Evolutionary conservation across 176 grass and related monocot species (phyloP).

Genomic region (Carex pumila): DNA sequence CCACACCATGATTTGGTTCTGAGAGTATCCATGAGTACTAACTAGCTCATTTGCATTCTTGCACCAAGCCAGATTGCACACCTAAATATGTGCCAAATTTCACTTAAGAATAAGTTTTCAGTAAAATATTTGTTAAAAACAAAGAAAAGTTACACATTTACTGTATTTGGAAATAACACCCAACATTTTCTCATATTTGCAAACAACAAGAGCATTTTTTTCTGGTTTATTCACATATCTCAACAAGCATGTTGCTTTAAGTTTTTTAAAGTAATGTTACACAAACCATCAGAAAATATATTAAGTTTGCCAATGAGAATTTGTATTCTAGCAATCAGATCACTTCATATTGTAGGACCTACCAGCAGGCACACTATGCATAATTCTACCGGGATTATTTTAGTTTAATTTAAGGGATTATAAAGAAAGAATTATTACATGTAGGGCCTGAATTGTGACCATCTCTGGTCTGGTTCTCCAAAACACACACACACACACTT

Average conservation of each 20-base stretch:
- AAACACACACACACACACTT: not conserved
- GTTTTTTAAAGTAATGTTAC: too few species aligned
- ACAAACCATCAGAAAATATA: not conserved
- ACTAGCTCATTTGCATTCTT: conserved; percentile 95
- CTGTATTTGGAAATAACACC: not conserved
- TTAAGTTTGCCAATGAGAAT: not conserved
- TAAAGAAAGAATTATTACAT: not conserved
- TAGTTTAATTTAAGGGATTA: not conserved
- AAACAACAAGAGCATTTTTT: not conserved
- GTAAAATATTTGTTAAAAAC: not conserved
- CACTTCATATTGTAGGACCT: not conserved
- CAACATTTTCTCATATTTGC: not conserved
- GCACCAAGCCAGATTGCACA: conserved; percentile 95
- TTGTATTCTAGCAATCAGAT: not conserved
- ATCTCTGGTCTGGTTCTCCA: not conserved
- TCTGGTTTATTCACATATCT: not conserved
- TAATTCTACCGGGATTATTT: not conserved
- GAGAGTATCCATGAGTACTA: conserved; percentile 95
- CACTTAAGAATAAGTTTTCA: not conserved
- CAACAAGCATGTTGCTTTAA: not conserved
- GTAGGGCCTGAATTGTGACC: not conserved
- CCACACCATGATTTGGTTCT: conserved; percentile 99
- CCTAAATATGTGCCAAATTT: conserved; percentile 32
- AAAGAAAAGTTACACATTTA: not conserved
- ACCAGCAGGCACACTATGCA: not conserved